Base-by-base conservation (phyloP, 1,284 basidiomycete genomes). In the Trichosporon sp. region DNA sequence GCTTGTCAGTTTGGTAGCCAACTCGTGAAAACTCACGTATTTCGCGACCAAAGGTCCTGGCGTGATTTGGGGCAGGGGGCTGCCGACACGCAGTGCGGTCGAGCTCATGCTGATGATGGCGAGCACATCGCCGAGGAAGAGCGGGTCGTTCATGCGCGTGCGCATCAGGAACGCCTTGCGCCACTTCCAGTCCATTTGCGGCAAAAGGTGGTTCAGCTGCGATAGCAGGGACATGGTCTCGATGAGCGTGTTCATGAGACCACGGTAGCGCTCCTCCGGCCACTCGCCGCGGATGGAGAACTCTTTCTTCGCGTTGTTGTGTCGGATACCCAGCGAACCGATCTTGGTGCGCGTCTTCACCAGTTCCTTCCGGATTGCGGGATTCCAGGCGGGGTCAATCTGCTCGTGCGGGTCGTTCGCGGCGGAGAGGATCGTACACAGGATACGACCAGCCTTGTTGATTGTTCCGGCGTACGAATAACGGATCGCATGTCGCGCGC, bases 71-170 rank as follows among this genome's bases (percentile, higher is more conserved):
- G 93, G 93, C 19, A 96, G 84, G 0, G 93, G 89, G 12, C 85
- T 85, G 3, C 91, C 93, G 0, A 90, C 91, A n/a, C 90, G 87
- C 38, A 96, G 84, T 1, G 92, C 88, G 0, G 84, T 81, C 0
- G 84, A 79, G 35, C 78, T 80, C 81, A 81, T 84, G 74, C 90
- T 90, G 73, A 93, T 89, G 12, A 93, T 90, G 10, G 91, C 91
- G 11, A 94, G 85, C 8, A 92, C 87, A 73, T 94, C 93, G 1
- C 92, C 93, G 71, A 94, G 89, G 76, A 95, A 95, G 73, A 90
- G 88, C 0, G 91, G 88, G 79, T 95, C 92, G 12, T 90, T 84
- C 73, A 95, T 88, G 0, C 92, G 87, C 0, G 92, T 92, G 21
- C 92, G 85, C 19, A 88, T 87, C 16, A 95, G 85, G 73, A 94